phyloP scores from a whole-genome alignment of 2,329 filamentous ascomycete genomes.

The Claviceps sp. region DNA sequence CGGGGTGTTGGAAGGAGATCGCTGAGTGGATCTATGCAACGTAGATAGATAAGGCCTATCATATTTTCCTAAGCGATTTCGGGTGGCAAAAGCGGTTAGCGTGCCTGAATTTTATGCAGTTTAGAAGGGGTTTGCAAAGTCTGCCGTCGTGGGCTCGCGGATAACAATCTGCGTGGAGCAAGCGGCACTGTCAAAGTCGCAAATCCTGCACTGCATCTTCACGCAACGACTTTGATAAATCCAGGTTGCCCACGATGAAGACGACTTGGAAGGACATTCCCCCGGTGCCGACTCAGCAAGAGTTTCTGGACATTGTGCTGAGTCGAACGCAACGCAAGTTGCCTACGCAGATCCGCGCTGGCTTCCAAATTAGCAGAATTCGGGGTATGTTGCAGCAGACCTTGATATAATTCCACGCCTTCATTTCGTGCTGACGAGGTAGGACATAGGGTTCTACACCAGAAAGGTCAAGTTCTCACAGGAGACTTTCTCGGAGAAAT shows the following conservation, averaged over 20 bases:
- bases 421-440: not conserved
- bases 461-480: constrained; percentile 97
- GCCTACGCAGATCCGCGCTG: constrained; percentile 87
- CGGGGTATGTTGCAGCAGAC: constrained; percentile 32
- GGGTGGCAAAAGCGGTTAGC: not conserved
- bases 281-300: constrained; percentile 80
- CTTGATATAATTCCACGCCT: not conserved
- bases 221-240: not conserved
- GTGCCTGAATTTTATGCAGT: not conserved
- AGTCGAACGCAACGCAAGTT: constrained; percentile 84
- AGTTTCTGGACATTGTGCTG: constrained; percentile 95
- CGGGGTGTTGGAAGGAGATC: not conserved
- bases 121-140: not conserved
- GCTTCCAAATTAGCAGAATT: constrained; percentile 90
- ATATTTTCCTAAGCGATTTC: not conserved
- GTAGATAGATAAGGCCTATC: not conserved
- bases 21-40: not conserved
- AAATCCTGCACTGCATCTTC: constrained; percentile 1
- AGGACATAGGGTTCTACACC: constrained; percentile 65
- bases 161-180: not conserved
- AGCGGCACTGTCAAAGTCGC: constrained; percentile 2
- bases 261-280: constrained; percentile 65
- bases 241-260: constrained; percentile 35
- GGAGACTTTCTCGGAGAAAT: constrained; percentile 92
- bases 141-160: not conserved